These are phyloP conservation scores for Yamadazyma kitorensis DNA, from an alignment of 805 yeast species.

Conservation along the genomic window DNA sequence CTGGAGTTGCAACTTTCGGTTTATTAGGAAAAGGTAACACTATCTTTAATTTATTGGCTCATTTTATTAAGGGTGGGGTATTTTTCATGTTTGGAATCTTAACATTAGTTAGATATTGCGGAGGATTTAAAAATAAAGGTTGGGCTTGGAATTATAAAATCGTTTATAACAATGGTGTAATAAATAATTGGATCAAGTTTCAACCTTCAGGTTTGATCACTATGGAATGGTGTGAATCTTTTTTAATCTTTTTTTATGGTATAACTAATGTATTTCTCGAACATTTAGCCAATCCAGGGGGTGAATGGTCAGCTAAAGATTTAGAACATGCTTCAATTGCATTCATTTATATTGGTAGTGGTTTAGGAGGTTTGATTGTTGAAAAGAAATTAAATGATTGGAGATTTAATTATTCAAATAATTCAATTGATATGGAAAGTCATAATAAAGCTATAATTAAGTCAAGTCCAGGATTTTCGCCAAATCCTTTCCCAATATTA, in stretches of 20 bases:
- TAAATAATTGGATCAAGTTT: slow-evolving; percentile 29
- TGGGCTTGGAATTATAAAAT: slow-evolving; percentile 81
- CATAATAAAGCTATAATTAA: slow-evolving; percentile 21
- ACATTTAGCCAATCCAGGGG: slow-evolving; percentile 66
- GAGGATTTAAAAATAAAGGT: slow-evolving; percentile 71
- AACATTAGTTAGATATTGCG: slow-evolving; percentile 84
- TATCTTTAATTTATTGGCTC: slow-evolving; percentile 85
- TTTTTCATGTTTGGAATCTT: slow-evolving; percentile 73
- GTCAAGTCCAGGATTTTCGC: slow-evolving; percentile 72
- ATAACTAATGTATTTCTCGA: slow-evolving; percentile 86
- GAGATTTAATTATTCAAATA: slow-evolving; percentile 43
- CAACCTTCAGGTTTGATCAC: slow-evolving; percentile 54
- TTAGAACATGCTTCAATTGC: slow-evolving; percentile 36
- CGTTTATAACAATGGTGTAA: slow-evolving; percentile 25
- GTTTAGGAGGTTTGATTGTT: slow-evolving; percentile 82
- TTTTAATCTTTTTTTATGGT: slow-evolving; percentile 84
- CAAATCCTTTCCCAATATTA: slow-evolving; percentile 92
- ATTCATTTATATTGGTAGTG: slow-evolving; percentile 74
- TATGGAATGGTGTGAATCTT: slow-evolving; percentile 83
- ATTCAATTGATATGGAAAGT: slow-evolving; percentile 12
- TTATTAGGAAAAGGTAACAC: slow-evolving; percentile 63
- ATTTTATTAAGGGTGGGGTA: slow-evolving; percentile 94
- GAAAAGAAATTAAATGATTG: slow-evolving; percentile 66
- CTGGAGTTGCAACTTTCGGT: slow-evolving; percentile 64
- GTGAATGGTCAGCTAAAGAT: slow-evolving; percentile 72